Conservation (phyloP, 805 yeast genomes). For the Zygosaccharomyces siamensis region DNA sequence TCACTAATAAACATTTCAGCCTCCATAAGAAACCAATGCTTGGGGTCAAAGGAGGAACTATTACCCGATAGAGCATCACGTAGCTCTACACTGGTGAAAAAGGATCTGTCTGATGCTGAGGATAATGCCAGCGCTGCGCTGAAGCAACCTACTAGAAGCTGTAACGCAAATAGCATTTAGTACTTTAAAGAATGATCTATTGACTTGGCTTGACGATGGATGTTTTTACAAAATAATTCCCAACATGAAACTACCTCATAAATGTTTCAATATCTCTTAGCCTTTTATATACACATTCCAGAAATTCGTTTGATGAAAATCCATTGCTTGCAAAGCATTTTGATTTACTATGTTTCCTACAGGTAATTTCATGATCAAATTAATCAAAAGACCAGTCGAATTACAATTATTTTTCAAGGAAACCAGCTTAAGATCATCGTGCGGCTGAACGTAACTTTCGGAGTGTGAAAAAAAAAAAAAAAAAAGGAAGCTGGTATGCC, state of each 20-base stretch:
- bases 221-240: not conserved
- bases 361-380: not conserved
- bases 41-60: constrained; percentile 22
- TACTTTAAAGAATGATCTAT: not conserved
- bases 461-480: not conserved
- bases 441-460: constrained; percentile 13
- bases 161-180: constrained; percentile 1
- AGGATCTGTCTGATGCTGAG: constrained; percentile 12
- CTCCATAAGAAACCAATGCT: constrained; percentile 28
- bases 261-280: not conserved
- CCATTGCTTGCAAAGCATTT: not conserved
- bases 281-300: not conserved
- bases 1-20: constrained; percentile 25
- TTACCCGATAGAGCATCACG: constrained; percentile 24
- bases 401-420: not conserved
- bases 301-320: not conserved
- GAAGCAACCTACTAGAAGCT: constrained; percentile 7
- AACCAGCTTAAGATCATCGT: constrained; percentile 2
- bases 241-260: not conserved
- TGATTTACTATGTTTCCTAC: not conserved
- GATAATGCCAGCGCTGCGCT: constrained; percentile 8
- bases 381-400: not conserved
- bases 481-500: constrained; percentile 1
- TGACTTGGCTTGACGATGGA: not conserved
- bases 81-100: constrained; percentile 22